These are phyloP conservation scores for Fonsecaea erecta DNA, from an alignment of 2,329 filamentous ascomycete genomes.

Conservation along the genomic window DNA sequence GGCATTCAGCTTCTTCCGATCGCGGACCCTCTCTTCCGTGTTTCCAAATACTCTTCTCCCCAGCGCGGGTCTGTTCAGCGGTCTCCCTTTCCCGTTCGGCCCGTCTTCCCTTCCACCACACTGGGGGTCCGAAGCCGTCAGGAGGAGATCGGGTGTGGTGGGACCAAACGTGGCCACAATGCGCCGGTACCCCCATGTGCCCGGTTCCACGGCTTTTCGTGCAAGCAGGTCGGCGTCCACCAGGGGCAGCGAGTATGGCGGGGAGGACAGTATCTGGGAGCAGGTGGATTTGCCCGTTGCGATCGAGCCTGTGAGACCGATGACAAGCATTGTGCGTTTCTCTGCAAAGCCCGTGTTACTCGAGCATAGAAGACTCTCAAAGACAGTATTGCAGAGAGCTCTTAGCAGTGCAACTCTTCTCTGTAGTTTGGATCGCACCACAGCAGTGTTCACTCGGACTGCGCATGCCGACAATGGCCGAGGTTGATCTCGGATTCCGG, in stretches of 20 bases:
- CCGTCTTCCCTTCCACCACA: slow-evolving; percentile 37
- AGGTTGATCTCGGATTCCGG: slow-evolving; percentile 7
- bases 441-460: background rate
- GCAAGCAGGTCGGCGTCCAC: slow-evolving; percentile 94
- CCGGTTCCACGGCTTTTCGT: slow-evolving; percentile 91
- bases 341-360: background rate
- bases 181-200: slow-evolving; percentile 78
- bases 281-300: slow-evolving; percentile 98
- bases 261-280: slow-evolving; percentile 75
- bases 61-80: slow-evolving; percentile 83
- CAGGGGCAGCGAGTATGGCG: slow-evolving; percentile 84
- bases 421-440: background rate
- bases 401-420: background rate
- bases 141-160: slow-evolving; percentile 82
- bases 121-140: slow-evolving; percentile 57
- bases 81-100: slow-evolving; percentile 62
- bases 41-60: slow-evolving; percentile 86
- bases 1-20: slow-evolving; percentile 77
- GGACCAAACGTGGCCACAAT: slow-evolving; percentile 82
- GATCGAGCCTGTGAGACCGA: slow-evolving; percentile 95
- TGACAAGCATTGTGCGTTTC: slow-evolving; percentile 73
- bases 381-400: background rate
- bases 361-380: background rate
- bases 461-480: slow-evolving; percentile 1
- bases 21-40: slow-evolving; percentile 68